These are phyloP conservation scores for Aspergillus amoenus DNA, from an alignment of 2,329 filamentous ascomycete species.

Conservation along the genomic window DNA sequence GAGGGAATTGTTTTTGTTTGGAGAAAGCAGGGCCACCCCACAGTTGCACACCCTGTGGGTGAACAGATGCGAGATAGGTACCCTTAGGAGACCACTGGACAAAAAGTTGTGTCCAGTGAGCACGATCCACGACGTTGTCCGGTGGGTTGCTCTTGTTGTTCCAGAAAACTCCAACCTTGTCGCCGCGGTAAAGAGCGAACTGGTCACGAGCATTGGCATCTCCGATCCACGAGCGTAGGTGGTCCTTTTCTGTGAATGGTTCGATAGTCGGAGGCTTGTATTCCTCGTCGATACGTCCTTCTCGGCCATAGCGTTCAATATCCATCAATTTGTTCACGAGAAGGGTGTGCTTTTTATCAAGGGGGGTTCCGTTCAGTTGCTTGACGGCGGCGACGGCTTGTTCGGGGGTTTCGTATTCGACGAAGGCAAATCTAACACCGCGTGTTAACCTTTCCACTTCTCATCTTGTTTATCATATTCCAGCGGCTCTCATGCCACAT, in stretches of 20 bases:
- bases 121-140: slow-evolving; percentile 85
- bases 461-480: not conserved
- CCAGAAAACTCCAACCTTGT: slow-evolving; percentile 94
- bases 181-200: slow-evolving; percentile 89
- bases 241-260: slow-evolving; percentile 87
- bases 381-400: slow-evolving; percentile 89
- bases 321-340: slow-evolving; percentile 98
- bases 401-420: slow-evolving; percentile 88
- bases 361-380: slow-evolving; percentile 77
- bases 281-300: slow-evolving; percentile 89
- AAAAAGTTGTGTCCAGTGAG: slow-evolving; percentile 97
- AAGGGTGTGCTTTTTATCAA: slow-evolving; percentile 96
- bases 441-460: slow-evolving; percentile 14
- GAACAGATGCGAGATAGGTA: slow-evolving; percentile 91
- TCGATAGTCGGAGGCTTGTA: slow-evolving; percentile 81
- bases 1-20: slow-evolving; percentile 87
- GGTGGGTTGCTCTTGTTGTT: slow-evolving; percentile 93
- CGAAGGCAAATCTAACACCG: slow-evolving; percentile 78
- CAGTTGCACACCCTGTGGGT: slow-evolving; percentile 93
- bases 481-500: not conserved
- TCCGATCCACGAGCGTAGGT: slow-evolving; percentile 88
- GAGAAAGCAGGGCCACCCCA: slow-evolving; percentile 92
- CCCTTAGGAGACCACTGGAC: slow-evolving; percentile 97
- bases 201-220: slow-evolving; percentile 90
- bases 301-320: slow-evolving; percentile 91